These are phyloP conservation scores for Tylopilus sp. DNA, from an alignment of 768 basidiomycete genomes.

Conservation along the genomic window DNA sequence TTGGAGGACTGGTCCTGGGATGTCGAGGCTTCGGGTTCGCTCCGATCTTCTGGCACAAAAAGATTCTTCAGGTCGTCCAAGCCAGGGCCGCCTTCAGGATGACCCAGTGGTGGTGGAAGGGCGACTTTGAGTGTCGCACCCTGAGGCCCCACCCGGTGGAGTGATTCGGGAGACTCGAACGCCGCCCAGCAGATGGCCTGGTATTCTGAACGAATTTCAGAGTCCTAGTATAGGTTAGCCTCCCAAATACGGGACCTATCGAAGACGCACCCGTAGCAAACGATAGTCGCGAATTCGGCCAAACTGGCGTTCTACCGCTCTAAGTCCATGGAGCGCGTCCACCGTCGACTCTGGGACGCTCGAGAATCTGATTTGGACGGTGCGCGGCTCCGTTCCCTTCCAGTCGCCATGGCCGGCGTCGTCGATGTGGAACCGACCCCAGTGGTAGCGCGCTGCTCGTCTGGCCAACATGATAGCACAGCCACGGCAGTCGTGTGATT, in stretches of 20 bases:
- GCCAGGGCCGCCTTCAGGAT: slow-evolving; percentile 32
- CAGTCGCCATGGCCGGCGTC: slow-evolving; percentile 20
- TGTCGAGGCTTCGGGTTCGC: background rate
- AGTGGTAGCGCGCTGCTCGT: slow-evolving; percentile 3
- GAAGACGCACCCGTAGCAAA: slow-evolving; percentile 38
- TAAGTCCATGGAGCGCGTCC: slow-evolving; percentile 50
- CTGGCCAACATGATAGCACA: slow-evolving; percentile 17
- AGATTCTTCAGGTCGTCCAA: slow-evolving; percentile 31
- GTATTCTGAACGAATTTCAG: slow-evolving; percentile 42
- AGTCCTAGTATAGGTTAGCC: slow-evolving; percentile 38
- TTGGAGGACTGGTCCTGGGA: slow-evolving; percentile 1
- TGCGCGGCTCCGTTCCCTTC: slow-evolving; percentile 16
- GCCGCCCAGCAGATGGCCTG: slow-evolving; percentile 40
- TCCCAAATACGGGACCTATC: background rate
- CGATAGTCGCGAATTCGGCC: slow-evolving; percentile 45
- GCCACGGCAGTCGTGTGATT: slow-evolving; percentile 16
- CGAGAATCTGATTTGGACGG: slow-evolving; percentile 41
- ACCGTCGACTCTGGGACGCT: slow-evolving; percentile 42
- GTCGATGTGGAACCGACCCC: slow-evolving; percentile 22
- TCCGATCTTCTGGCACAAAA: slow-evolving; percentile 17
- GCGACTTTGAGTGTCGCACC: slow-evolving; percentile 32
- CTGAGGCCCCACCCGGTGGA: slow-evolving; percentile 32
- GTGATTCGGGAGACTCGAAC: slow-evolving; percentile 44
- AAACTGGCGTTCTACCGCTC: slow-evolving; percentile 53
- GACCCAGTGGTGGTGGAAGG: slow-evolving; percentile 21